These are phyloP conservation scores for Coprinopsis strossmayeri DNA, from an alignment of 768 basidiomycete species.

Conservation along the genomic window DNA sequence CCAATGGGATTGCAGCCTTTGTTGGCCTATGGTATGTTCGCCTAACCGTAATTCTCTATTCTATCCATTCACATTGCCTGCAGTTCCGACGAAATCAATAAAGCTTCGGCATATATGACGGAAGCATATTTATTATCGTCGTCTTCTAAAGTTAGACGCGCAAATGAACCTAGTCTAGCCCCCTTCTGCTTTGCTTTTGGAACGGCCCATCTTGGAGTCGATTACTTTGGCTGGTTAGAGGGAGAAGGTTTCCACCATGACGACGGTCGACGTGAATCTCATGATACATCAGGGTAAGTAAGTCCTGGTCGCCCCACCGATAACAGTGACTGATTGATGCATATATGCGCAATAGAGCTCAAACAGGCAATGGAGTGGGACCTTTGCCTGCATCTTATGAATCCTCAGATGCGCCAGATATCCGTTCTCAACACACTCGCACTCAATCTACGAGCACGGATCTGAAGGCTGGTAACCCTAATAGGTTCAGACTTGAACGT, in stretches of 20 bases:
- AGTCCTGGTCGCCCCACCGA: background rate
- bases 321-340: too few species aligned
- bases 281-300: background rate
- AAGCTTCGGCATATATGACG: slow-evolving; percentile 68
- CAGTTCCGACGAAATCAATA: slow-evolving; percentile 74
- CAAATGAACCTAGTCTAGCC: slow-evolving; percentile 42
- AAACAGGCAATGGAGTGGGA: slow-evolving; percentile 3
- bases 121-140: slow-evolving; percentile 49
- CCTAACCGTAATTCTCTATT: background rate
- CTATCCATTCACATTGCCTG: background rate
- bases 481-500: slow-evolving; percentile 51
- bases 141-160: slow-evolving; percentile 25
- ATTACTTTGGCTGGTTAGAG: slow-evolving; percentile 75
- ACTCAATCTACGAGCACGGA: background rate
- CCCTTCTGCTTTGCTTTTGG: slow-evolving; percentile 73
- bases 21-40: slow-evolving; percentile 56
- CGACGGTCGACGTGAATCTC: background rate
- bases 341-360: too few species aligned
- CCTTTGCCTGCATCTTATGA: background rate
- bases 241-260: slow-evolving; percentile 31
- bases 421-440: background rate
- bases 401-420: background rate
- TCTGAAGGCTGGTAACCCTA: slow-evolving; percentile 22
- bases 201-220: slow-evolving; percentile 25
- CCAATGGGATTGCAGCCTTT: slow-evolving; percentile 63